Evolutionary conservation across 2,329 filamentous ascomycete species (phyloP).

Genomic region (Lachnellula hyalina): DNA sequence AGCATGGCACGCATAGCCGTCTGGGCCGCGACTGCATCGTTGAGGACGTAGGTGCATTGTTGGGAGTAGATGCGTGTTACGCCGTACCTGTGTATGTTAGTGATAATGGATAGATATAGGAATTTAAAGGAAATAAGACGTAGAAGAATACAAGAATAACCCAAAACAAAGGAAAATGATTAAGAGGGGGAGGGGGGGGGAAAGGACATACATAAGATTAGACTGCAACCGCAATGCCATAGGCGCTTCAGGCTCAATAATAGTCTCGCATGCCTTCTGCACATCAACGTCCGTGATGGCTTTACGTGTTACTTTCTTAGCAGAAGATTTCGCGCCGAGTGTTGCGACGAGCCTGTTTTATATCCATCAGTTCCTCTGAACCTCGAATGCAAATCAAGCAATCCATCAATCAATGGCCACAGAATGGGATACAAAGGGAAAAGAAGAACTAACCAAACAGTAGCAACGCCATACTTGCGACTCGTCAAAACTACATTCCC

Average conservation of each 20-base stretch:
- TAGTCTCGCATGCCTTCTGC: constrained; percentile 80
- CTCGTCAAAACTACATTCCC: constrained; percentile 63
- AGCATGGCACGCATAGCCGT: constrained; percentile 67
- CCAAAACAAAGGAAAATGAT: too few relatives aligned
- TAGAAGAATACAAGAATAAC: background rate
- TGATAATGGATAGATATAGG: background rate
- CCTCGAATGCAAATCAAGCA: too few relatives aligned
- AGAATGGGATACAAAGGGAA: background rate
- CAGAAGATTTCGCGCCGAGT: constrained; percentile 64
- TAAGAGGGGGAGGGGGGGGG: background rate
- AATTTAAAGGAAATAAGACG: background rate
- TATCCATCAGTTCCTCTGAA: too few relatives aligned
- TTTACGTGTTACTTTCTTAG: constrained; percentile 74
- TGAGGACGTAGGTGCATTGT: constrained; percentile 80
- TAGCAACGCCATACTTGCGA: constrained; percentile 85
- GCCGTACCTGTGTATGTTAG: constrained; percentile 53
- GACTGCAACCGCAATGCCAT: constrained; percentile 87
- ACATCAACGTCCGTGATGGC: constrained; percentile 87
- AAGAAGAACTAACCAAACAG: constrained; percentile 67
- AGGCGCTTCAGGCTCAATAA: constrained; percentile 76
- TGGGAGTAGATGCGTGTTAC: constrained; percentile 80
- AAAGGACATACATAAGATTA: constrained; percentile 63
- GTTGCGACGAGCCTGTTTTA: constrained; percentile 81
- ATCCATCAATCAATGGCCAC: too few relatives aligned
- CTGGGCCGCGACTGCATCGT: constrained; percentile 71